Conservation (phyloP, 75 land plant species). For the Larix kaempferi region DNA sequence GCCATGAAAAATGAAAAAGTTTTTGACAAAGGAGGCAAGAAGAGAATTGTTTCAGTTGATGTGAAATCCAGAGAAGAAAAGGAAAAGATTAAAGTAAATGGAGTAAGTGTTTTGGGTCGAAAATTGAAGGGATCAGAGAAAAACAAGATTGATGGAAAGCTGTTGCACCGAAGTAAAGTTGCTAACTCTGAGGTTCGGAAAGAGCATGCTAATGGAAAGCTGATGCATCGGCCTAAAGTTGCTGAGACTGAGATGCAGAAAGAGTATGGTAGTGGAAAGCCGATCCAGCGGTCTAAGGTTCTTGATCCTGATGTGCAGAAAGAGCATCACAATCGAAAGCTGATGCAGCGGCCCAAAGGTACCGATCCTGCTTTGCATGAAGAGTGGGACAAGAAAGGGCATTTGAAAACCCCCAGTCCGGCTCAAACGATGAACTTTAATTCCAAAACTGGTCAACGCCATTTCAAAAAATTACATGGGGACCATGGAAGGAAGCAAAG, state of each 20-base stretch:
- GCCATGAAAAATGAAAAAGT: background rate
- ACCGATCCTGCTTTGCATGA: no score
- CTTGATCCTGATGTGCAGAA: background rate
- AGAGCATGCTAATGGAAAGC: background rate
- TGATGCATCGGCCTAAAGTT: no score
- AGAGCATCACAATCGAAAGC: background rate
- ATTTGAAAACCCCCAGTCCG: background rate
- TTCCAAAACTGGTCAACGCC: background rate
- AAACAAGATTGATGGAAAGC: background rate
- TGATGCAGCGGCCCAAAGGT: no score
- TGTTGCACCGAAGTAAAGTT: background rate
- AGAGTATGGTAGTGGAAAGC: no score
- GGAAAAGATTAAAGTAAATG: background rate
- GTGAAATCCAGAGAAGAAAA: background rate
- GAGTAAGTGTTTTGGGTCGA: background rate
- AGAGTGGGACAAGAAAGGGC: no score
- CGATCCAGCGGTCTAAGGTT: background rate
- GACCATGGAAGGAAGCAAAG: slow-evolving; percentile 6
- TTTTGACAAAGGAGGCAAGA: background rate
- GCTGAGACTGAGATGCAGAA: no score
- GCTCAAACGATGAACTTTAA: background rate
- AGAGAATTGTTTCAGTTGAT: background rate
- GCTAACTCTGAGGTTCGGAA: background rate
- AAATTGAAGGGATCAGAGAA: background rate
- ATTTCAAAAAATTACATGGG: slow-evolving; percentile 2